Evolutionary conservation across 495 filamentous ascomycete species (phyloP).

Genomic region (Oidiodendron maius): DNA sequence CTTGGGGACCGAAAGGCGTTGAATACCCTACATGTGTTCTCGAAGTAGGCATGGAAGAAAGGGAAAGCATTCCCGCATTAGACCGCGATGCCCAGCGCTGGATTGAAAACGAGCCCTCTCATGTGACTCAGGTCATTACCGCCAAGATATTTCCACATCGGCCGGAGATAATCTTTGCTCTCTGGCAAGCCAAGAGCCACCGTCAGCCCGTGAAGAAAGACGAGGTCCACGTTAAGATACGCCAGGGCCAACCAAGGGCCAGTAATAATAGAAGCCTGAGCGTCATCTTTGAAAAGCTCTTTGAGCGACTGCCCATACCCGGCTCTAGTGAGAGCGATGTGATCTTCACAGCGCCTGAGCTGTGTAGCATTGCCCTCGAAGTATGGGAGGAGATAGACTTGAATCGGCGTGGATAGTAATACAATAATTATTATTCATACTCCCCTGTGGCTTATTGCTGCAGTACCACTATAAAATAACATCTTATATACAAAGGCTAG

Average conservation of each 20-base stretch:
- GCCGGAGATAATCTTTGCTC: background rate
- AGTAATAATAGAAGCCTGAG: background rate
- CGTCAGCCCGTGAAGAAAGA: background rate
- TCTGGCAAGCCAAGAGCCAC: background rate
- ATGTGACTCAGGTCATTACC: background rate
- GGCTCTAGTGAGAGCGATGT: background rate
- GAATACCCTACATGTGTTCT: background rate
- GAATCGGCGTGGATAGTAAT: background rate
- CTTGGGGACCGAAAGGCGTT: background rate
- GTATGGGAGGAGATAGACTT: background rate
- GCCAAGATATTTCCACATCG: background rate
- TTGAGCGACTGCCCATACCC: background rate
- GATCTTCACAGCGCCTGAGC: background rate
- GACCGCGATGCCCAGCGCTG: background rate
- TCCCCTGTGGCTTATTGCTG: no score
- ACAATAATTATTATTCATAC: no score
- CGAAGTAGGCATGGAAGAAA: background rate
- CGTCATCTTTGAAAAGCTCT: background rate
- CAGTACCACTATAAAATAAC: no score
- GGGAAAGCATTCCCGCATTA: background rate
- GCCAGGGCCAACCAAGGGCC: background rate
- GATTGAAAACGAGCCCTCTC: background rate
- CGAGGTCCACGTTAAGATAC: background rate
- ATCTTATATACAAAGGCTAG: no score
- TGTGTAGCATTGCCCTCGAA: background rate